A percentile compares a stretch with the other conserved stretches of the same genome.
Evolutionary conservation across 257 asterid genomes (phyloP).

Genomic region (Linderniella brevidens): DNA sequence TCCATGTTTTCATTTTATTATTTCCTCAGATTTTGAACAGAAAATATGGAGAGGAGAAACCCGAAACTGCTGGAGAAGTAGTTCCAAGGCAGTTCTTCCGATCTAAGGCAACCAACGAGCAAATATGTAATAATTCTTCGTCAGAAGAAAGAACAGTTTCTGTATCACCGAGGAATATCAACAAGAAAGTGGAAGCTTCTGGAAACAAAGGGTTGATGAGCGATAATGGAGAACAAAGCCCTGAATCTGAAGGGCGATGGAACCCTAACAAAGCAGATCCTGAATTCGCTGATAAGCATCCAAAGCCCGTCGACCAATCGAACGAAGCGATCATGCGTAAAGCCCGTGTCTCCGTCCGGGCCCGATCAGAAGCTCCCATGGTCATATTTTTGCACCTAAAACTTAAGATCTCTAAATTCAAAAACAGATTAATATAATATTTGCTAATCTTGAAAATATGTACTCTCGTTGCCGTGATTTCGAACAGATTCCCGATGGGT

Average conservation of each 20-base stretch:
- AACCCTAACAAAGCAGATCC: too few relatives aligned
- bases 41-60: too few relatives aligned
- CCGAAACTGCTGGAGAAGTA: conserved; percentile 7
- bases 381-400: too few relatives aligned
- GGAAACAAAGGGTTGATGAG: conserved; percentile 49
- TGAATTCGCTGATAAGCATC: neutral
- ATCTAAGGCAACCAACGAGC: conserved; percentile 11
- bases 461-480: neutral
- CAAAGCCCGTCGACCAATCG: conserved; percentile 34
- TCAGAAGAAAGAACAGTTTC: conserved; percentile 77
- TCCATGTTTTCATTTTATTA: too few relatives aligned
- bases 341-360: conserved; percentile 94
- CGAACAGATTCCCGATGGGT: conserved; percentile 69
- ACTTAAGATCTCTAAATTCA: too few relatives aligned
- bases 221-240: conserved; percentile 54
- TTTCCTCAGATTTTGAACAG: too few relatives aligned
- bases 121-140: conserved; percentile 26
- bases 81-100: conserved; percentile 50
- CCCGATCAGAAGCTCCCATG: conserved; percentile 95
- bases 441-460: neutral
- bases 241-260: too few relatives aligned
- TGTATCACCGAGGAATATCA: conserved; percentile 20
- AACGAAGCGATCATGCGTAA: conserved; percentile 75
- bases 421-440: too few relatives aligned
- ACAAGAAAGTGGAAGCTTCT: conserved; percentile 9